These are phyloP conservation scores for Cytospora piceae DNA, from an alignment of 2,329 filamentous ascomycete species.

Conservation along the genomic window DNA sequence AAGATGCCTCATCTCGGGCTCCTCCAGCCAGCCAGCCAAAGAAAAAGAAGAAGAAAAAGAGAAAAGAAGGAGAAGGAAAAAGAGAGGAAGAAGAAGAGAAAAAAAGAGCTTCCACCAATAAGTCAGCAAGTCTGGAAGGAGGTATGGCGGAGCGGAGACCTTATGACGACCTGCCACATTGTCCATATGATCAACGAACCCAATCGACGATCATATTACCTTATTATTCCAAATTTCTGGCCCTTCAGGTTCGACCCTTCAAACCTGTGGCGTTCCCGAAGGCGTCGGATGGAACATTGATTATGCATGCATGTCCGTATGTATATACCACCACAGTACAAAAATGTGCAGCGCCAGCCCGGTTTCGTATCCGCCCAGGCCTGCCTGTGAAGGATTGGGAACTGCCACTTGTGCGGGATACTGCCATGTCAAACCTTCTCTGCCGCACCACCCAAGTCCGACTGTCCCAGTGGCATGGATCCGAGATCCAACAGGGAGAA, in stretches of 20 bases:
- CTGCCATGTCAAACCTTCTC: conserved; percentile 10
- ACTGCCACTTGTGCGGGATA: conserved; percentile 13
- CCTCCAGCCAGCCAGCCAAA: not conserved
- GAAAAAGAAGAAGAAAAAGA: too few species aligned
- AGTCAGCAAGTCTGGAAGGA: not conserved
- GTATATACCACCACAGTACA: conserved; percentile 3
- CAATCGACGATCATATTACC: conserved; percentile 1
- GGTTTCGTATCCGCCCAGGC: conserved; percentile 9
- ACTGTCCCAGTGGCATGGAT: conserved; percentile 30
- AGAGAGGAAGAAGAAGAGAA: too few species aligned
- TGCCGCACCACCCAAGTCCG: conserved; percentile 24
- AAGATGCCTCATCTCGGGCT: conserved; percentile 18
- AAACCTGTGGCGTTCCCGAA: not conserved
- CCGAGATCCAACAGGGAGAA: conserved; percentile 21
- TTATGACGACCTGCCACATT: not conserved
- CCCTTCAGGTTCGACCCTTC: not conserved
- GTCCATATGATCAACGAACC: not conserved
- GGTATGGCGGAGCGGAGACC: not conserved
- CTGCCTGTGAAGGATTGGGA: conserved; percentile 10
- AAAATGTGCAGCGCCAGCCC: conserved; percentile 11
- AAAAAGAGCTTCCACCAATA: not conserved
- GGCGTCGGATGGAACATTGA: not conserved
- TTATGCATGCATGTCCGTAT: not conserved
- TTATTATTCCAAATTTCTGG: not conserved
- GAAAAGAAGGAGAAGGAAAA: too few species aligned